Percentiles rank a stretch among this genome's conserved stretches.
phyloP scores from a whole-genome alignment of 1,139 yeast genomes.

The Blastobotrys arbuscula region DNA sequence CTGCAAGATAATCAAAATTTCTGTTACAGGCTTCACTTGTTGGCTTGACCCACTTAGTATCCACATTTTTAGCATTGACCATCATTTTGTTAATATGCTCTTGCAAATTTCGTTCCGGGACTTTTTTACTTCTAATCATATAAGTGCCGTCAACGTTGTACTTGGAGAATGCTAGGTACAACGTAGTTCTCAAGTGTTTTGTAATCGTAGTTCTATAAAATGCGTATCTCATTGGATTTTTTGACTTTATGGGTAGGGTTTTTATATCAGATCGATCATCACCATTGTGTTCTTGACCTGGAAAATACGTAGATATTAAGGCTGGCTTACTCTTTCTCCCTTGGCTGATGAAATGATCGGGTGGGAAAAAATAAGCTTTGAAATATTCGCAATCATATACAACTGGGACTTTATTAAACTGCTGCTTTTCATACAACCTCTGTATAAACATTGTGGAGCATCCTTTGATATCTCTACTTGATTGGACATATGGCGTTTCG shows the following conservation, averaged over 20 bases:
- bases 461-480: conserved; percentile 25
- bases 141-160: conserved; percentile 45
- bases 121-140: conserved; percentile 35
- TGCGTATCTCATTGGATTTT: conserved; percentile 40
- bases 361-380: conserved; percentile 39
- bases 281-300: conserved; percentile 30
- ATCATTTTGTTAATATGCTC: conserved; percentile 34
- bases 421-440: conserved; percentile 17
- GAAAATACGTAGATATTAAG: conserved; percentile 25
- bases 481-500: conserved; percentile 19
- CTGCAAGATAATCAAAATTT: not conserved
- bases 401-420: conserved; percentile 17
- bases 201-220: conserved; percentile 38
- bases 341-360: conserved; percentile 40
- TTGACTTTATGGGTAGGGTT: conserved; percentile 21
- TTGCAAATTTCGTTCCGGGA: conserved; percentile 36
- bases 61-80: conserved; percentile 33
- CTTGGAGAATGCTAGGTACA: conserved; percentile 31
- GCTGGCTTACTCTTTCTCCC: conserved; percentile 52
- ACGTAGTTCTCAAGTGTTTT: conserved; percentile 37
- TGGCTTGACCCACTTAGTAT: conserved; percentile 30
- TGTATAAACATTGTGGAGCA: conserved; percentile 22
- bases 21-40: conserved; percentile 11
- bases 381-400: conserved; percentile 18
- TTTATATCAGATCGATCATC: not conserved